Evolutionary conservation across 225 moss, liverwort and hornwort species (phyloP).

Genomic region (Polytrichum formosum): DNA sequence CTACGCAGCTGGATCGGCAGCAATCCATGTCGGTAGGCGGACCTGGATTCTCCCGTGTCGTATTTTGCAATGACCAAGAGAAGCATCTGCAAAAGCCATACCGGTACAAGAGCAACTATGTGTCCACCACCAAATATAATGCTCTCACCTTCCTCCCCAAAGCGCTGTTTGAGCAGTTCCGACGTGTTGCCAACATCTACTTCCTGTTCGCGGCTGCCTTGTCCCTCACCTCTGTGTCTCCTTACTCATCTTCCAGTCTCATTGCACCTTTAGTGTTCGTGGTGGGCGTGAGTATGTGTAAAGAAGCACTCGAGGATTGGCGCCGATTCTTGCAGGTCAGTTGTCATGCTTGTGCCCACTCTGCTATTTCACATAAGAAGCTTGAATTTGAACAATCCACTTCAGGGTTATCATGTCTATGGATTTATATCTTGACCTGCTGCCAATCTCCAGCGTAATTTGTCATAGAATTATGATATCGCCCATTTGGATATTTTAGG

Average conservation of each 20-base stretch:
- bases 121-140: slow-evolving; percentile 96
- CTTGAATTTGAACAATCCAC: too few species aligned
- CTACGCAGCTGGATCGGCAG: slow-evolving; percentile 48
- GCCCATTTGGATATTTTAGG: too few species aligned
- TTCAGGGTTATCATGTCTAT: too few species aligned
- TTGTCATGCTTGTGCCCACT: too few species aligned
- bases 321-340: slow-evolving; percentile 87
- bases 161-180: slow-evolving; percentile 96
- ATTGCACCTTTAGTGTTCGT: slow-evolving; percentile 95
- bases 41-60: slow-evolving; percentile 90
- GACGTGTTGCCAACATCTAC: slow-evolving; percentile 93
- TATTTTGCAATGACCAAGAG: slow-evolving; percentile 79
- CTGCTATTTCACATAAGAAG: too few species aligned
- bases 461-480: too few species aligned
- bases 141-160: slow-evolving; percentile 76
- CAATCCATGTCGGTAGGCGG: slow-evolving; percentile 67
- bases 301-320: slow-evolving; percentile 95
- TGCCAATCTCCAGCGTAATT: too few species aligned
- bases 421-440: too few species aligned
- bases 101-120: slow-evolving; percentile 88
- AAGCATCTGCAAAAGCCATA: slow-evolving; percentile 64
- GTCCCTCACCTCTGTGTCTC: slow-evolving; percentile 68
- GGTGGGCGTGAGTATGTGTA: slow-evolving; percentile 93
- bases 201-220: slow-evolving; percentile 81
- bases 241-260: slow-evolving; percentile 56